These are phyloP conservation scores for Hippophae tibetana DNA, from an alignment of 306 rosid species.

Conservation along the genomic window DNA sequence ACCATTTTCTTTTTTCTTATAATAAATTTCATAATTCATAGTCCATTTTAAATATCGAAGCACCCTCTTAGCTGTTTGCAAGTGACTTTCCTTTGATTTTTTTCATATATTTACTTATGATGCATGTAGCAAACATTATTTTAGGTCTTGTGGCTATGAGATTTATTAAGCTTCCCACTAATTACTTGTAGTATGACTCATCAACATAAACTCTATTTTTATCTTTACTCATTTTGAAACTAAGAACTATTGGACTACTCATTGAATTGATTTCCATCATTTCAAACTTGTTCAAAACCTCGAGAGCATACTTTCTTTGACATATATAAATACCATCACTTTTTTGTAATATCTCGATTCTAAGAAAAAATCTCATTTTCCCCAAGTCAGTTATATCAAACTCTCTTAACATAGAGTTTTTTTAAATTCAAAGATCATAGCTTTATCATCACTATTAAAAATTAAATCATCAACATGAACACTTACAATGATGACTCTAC, in stretches of 20 bases:
- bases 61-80: conserved; percentile 1
- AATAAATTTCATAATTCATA: too few relatives aligned
- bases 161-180: neutral
- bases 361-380: conserved; percentile 1
- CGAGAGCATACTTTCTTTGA: neutral
- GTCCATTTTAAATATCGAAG: too few relatives aligned
- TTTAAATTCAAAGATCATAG: conserved; percentile 8
- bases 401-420: neutral
- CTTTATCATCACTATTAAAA: conserved; percentile 11
- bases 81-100: neutral
- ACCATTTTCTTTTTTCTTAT: neutral
- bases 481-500: conserved; percentile 9
- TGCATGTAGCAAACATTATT: neutral
- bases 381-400: conserved; percentile 9
- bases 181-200: neutral
- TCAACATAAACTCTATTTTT: neutral
- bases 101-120: neutral
- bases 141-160: neutral
- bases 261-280: neutral
- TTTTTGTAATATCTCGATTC: conserved; percentile 3
- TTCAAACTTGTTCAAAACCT: neutral
- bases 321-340: neutral
- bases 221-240: neutral
- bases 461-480: conserved; percentile 15
- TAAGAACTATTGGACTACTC: neutral